Conservation (phyloP, 2,329 filamentous ascomycete genomes). For the Pseudogymnoascus sp. region DNA sequence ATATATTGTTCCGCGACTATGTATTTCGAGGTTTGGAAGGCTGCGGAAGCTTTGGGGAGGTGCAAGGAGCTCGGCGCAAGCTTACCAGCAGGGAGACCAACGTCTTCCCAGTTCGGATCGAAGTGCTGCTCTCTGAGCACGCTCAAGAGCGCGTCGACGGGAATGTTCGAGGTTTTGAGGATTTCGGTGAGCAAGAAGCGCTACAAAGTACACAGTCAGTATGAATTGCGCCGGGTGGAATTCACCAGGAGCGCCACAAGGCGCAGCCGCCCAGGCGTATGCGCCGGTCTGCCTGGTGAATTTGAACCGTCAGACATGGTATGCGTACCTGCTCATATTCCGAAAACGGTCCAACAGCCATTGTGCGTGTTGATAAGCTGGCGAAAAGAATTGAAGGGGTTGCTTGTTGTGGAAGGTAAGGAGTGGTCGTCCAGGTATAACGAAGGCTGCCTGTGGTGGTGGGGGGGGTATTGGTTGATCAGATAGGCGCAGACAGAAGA, state of each 20-base stretch:
- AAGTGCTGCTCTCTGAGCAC: conserved; percentile 35
- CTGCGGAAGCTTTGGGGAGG: not conserved
- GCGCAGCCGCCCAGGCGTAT: not conserved
- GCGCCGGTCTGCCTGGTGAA: not conserved
- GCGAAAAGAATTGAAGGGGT: not conserved
- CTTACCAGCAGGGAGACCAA: conserved; percentile 39
- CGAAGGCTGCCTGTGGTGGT: not conserved
- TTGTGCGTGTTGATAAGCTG: conserved; percentile 8
- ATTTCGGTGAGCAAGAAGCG: conserved; percentile 40
- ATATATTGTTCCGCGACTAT: not conserved
- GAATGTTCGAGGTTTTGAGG: conserved; percentile 37
- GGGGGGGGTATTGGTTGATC: not conserved
- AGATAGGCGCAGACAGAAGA: conserved; percentile 1
- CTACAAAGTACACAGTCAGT: conserved; percentile 10
- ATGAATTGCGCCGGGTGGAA: not conserved
- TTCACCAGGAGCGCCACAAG: not conserved
- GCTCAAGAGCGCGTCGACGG: conserved; percentile 35
- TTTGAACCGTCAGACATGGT: not conserved
- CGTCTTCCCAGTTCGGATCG: conserved; percentile 39
- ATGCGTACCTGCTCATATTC: conserved; percentile 17
- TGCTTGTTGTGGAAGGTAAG: not conserved
- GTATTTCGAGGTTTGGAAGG: not conserved
- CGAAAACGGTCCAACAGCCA: conserved; percentile 9
- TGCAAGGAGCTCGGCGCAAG: not conserved
- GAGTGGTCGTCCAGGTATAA: conserved; percentile 1